A percentile compares a stretch with the other conserved stretches of the same genome.
These are phyloP conservation scores for Boletus speciosus DNA, from an alignment of 768 basidiomycete species.

Conservation along the genomic window DNA sequence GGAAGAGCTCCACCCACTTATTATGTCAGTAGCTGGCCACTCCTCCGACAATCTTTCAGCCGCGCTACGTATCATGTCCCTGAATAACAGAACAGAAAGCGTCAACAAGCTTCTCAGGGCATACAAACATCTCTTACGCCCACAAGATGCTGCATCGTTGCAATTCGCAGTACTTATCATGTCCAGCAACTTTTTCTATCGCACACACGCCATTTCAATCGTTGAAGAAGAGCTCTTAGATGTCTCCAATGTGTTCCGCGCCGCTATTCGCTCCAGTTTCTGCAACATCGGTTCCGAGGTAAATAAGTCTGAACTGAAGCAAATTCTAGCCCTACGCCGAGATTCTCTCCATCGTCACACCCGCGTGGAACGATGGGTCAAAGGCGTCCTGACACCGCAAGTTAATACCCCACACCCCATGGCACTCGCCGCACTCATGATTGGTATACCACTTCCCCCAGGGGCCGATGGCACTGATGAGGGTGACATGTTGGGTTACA, in stretches of 20 bases:
- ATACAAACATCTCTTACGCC: constrained; percentile 56
- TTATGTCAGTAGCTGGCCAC: constrained; percentile 42
- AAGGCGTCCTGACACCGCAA: constrained; percentile 41
- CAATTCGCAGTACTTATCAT: constrained; percentile 45
- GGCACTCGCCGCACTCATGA: constrained; percentile 65
- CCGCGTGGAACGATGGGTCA: constrained; percentile 53
- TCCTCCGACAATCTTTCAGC: constrained; percentile 52
- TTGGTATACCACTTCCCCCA: constrained; percentile 45
- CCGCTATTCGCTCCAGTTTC: constrained; percentile 46
- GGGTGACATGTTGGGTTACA: constrained; percentile 46
- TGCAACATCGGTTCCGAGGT: constrained; percentile 41
- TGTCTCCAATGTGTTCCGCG: constrained; percentile 39
- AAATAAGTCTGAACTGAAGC: constrained; percentile 39
- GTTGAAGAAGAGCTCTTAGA: constrained; percentile 53
- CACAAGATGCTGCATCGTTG: constrained; percentile 47
- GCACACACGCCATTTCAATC: constrained; percentile 37
- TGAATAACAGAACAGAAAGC: constrained; percentile 32
- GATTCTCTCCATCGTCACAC: constrained; percentile 40
- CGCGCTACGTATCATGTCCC: constrained; percentile 51
- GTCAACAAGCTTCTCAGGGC: constrained; percentile 43
- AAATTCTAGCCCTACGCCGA: constrained; percentile 43
- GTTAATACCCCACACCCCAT: constrained; percentile 43
- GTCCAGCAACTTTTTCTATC: constrained; percentile 25
- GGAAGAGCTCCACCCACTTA: constrained; percentile 32
- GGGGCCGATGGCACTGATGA: constrained; percentile 39